Base-by-base conservation (phyloP, 179 eudicot species). In the Drosera spatulata region DNA sequence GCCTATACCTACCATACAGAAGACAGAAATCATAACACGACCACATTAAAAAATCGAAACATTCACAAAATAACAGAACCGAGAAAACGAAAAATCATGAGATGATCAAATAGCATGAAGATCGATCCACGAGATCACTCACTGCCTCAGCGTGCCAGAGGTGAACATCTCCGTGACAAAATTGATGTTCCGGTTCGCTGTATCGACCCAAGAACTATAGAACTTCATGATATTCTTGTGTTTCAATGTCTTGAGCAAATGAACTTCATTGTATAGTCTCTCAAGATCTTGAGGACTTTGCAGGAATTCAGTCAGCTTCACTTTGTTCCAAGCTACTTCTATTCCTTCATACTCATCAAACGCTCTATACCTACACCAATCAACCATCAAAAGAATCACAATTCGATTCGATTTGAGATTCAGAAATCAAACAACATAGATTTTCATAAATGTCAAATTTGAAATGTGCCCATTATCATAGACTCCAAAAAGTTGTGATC, bases 241-340 rank as follows among this genome's bases (percentile, higher is more conserved):
- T 78, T 91, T 85, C 62, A 91, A 84, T 59, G 97, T 87, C 72
- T 87, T 78, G 38, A 91, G 94, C 68, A 91, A 82, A 81, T 91
- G 96, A 71, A 91, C 97, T 72, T 91, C 97, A 1, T 96, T 83
- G 71, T 91, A 91, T 0, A 91, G 72, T 7, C 96, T 79, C 61
- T 91, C 97, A 77, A 91, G 66, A 69, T 87, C 96, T 48, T 78
- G 91, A 0, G 85, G 52, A 63, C 77, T 83, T 10, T 94, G 79
- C 63, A 88, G 69, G 48, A 91, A 64, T 74, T 91, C 97, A 5
- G 85, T 69, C 50, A 91, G 82, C 69, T 83, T 91, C 51, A 87
- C 86, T 69, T 87, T 96, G 75, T 91, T 87, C 96, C 97, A 91
- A 64, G 97, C 96, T 63, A 91, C 91, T 80, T 87, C 97, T 62